Evolutionary conservation across 2,329 filamentous ascomycete species (phyloP).

Genomic region (Coniochaeta hoffmannii): DNA sequence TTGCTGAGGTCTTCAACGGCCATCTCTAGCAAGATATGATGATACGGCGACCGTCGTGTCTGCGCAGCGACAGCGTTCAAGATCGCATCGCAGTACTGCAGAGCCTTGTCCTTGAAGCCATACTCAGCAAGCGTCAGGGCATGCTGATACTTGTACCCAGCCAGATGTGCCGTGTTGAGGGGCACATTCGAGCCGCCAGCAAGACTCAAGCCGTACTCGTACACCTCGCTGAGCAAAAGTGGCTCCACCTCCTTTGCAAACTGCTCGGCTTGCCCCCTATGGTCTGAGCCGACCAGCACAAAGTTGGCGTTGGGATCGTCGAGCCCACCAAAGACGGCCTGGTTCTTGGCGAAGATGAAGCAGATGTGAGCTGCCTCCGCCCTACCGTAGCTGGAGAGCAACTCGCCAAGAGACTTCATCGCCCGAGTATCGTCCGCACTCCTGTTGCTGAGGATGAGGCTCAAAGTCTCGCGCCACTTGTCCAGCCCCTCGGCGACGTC

Average conservation of each 20-base stretch:
- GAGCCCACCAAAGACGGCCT: slow-evolving; percentile 68
- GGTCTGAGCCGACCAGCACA: slow-evolving; percentile 79
- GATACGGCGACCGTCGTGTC: slow-evolving; percentile 79
- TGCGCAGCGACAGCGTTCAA: slow-evolving; percentile 67
- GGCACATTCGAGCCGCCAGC: slow-evolving; percentile 46
- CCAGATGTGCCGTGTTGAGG: slow-evolving; percentile 68
- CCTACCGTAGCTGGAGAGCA: slow-evolving; percentile 79
- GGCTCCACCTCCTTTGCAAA: slow-evolving; percentile 76
- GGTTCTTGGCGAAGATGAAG: slow-evolving; percentile 73
- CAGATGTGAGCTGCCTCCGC: slow-evolving; percentile 91
- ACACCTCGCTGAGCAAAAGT: slow-evolving; percentile 91
- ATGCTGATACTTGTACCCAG: slow-evolving; percentile 86
- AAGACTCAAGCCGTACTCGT: slow-evolving; percentile 81
- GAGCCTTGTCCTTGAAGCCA: slow-evolving; percentile 73
- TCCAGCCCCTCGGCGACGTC: slow-evolving; percentile 81
- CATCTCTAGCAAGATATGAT: slow-evolving; percentile 66
- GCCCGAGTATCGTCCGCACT: slow-evolving; percentile 72
- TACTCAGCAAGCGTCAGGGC: slow-evolving; percentile 78
- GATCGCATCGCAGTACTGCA: slow-evolving; percentile 88
- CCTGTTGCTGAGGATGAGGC: slow-evolving; percentile 80
- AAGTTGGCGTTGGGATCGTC: slow-evolving; percentile 76
- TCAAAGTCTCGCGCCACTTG: slow-evolving; percentile 87
- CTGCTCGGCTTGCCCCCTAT: slow-evolving; percentile 61
- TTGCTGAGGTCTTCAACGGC: slow-evolving; percentile 77
- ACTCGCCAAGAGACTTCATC: slow-evolving; percentile 69